These are phyloP conservation scores for Cryphonectria radicalis DNA, from an alignment of 2,329 filamentous ascomycete species.

Conservation along the genomic window DNA sequence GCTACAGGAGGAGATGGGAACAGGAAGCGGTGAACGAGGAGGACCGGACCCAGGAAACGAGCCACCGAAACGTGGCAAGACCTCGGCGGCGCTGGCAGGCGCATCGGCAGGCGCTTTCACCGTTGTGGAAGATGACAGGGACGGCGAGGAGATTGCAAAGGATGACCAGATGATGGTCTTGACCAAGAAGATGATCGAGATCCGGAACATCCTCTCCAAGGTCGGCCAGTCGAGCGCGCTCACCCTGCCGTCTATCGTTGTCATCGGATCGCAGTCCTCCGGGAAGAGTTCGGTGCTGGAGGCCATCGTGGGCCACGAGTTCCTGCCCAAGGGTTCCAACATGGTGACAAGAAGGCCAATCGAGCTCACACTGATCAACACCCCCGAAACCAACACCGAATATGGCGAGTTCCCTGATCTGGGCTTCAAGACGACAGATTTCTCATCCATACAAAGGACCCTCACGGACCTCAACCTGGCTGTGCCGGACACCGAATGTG, in stretches of 20 bases:
- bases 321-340: conserved; percentile 95
- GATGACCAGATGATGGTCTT: conserved; percentile 99
- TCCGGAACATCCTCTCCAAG: conserved; percentile 85
- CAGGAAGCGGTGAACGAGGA: conserved; percentile 46
- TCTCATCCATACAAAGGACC: conserved; percentile 88
- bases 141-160: conserved; percentile 68
- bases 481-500: conserved; percentile 87
- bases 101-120: conserved; percentile 68
- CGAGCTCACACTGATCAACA: conserved; percentile 94
- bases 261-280: conserved; percentile 97
- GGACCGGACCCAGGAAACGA: conserved; percentile 56
- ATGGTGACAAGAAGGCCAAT: conserved; percentile 98
- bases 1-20: conserved; percentile 63
- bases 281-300: conserved; percentile 98
- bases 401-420: conserved; percentile 97
- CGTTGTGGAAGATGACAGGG: conserved; percentile 65
- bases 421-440: conserved; percentile 87
- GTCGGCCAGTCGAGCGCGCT: conserved; percentile 90
- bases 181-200: conserved; percentile 99
- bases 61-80: conserved; percentile 56
- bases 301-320: conserved; percentile 96
- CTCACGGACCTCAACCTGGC: conserved; percentile 93
- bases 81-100: conserved; percentile 64
- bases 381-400: conserved; percentile 81
- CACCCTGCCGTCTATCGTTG: conserved; percentile 94